Percentiles rank a stretch among this genome's conserved stretches.
Conservation (phyloP, 169 alveolate species). For the Plasmodium falciparum region DNA sequence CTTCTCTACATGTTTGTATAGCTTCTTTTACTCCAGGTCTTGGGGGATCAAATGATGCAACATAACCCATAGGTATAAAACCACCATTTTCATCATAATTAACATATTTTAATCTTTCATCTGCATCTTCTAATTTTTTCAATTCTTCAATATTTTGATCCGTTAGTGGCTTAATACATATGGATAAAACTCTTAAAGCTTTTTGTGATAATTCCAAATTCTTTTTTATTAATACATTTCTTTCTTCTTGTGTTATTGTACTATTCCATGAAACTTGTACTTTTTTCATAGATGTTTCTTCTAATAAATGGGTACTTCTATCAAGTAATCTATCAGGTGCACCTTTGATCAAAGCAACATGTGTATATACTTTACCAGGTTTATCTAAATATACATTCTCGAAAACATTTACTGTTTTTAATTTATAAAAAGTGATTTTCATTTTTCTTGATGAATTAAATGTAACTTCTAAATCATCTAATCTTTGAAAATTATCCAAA, state of each 20-base stretch:
- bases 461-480: conserved; percentile 89
- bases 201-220: conserved; percentile 84
- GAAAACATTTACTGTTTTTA: conserved; percentile 40
- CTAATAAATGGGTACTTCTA: conserved; percentile 23
- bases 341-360: conserved; percentile 92
- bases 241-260: conserved; percentile 36
- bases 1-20: conserved; percentile 93
- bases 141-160: conserved; percentile 82
- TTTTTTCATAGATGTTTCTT: conserved; percentile 32
- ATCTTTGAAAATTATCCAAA: conserved; percentile 74
- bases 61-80: conserved; percentile 87
- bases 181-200: conserved; percentile 91
- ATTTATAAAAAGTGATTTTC: conserved; percentile 91
- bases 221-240: conserved; percentile 16
- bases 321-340: conserved; percentile 90
- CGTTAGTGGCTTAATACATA: conserved; percentile 89
- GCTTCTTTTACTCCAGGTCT: conserved; percentile 98
- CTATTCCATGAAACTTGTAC: conserved; percentile 27
- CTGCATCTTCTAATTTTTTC: conserved; percentile 85
- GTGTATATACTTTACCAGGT: conserved; percentile 79
- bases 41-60: conserved; percentile 96
- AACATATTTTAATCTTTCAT: conserved; percentile 85
- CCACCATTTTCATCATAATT: conserved; percentile 61
- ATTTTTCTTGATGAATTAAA: conserved; percentile 92
- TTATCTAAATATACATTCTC: conserved; percentile 80